phyloP scores from a whole-genome alignment of 164 flowering plant genomes.

The Macadamia integrifolia region DNA sequence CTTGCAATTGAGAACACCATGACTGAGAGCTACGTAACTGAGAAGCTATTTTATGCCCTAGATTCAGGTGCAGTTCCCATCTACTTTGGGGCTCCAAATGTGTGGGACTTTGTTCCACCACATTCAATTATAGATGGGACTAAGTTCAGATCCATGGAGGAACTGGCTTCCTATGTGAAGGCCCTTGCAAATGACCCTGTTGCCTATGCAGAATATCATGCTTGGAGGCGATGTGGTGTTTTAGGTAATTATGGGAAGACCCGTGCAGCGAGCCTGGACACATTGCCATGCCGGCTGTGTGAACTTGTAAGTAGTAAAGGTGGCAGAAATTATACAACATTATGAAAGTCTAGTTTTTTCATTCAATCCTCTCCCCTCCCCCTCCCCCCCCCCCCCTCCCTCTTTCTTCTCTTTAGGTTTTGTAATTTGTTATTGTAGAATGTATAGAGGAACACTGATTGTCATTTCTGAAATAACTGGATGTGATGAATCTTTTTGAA shows the following conservation, averaged over 20 bases:
- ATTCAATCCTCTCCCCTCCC: no score
- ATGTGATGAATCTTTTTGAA: no score
- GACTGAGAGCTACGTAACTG: conserved; percentile 93
- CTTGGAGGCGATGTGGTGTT: conserved; percentile 97
- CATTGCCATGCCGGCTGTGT: conserved; percentile 85
- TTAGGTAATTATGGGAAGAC: conserved; percentile 61
- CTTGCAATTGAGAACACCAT: conserved; percentile 91
- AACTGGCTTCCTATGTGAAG: conserved; percentile 79
- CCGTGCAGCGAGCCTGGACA: conserved; percentile 80
- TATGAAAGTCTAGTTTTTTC: no score
- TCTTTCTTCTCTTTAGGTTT: no score
- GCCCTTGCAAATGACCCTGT: conserved; percentile 75
- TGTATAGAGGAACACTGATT: no score
- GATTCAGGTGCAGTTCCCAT: conserved; percentile 94
- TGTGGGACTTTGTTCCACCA: conserved; percentile 86
- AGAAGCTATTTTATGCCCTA: conserved; percentile 90
- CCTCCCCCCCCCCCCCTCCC: no score
- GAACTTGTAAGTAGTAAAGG: conserved; percentile 66
- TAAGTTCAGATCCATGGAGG: conserved; percentile 63
- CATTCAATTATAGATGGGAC: conserved; percentile 88
- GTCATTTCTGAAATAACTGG: no score
- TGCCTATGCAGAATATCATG: conserved; percentile 93
- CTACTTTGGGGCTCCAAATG: conserved; percentile 96
- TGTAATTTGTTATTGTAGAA: no score
- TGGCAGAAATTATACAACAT: conserved; percentile 57